A percentile compares a stretch with the other conserved stretches of the same genome.
These are phyloP conservation scores for Colletotrichum musicola DNA, from an alignment of 2,329 filamentous ascomycete species.

Conservation along the genomic window DNA sequence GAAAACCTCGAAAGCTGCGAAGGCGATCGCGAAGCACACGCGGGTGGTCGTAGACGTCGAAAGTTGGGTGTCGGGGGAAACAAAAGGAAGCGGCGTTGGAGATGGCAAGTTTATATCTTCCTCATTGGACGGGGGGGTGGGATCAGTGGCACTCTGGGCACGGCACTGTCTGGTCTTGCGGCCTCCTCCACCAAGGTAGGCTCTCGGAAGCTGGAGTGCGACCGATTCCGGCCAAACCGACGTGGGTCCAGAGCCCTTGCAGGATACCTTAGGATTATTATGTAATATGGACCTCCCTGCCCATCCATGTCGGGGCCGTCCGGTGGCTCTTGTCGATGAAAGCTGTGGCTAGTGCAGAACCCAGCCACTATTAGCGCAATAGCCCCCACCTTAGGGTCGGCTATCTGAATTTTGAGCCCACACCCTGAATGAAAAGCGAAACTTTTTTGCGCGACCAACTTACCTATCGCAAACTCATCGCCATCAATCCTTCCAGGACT, in stretches of 20 bases:
- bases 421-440: slow-evolving; percentile 41
- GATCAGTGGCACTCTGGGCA: slow-evolving; percentile 33
- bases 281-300: too few relatives aligned
- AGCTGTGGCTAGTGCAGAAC: slow-evolving; percentile 21
- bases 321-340: neutral
- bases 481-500: slow-evolving; percentile 71
- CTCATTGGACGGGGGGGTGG: slow-evolving; percentile 26
- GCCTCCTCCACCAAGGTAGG: neutral
- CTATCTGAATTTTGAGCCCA: slow-evolving; percentile 36
- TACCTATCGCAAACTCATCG: slow-evolving; percentile 39
- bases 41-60: slow-evolving; percentile 14
- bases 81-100: slow-evolving; percentile 37
- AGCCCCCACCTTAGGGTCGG: slow-evolving; percentile 34
- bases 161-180: slow-evolving; percentile 19
- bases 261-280: too few relatives aligned
- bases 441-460: slow-evolving; percentile 44
- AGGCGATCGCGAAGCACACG: slow-evolving; percentile 15
- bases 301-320: too few relatives aligned
- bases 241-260: too few relatives aligned
- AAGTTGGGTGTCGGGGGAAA: slow-evolving; percentile 16
- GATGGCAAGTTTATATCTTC: slow-evolving; percentile 40
- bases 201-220: slow-evolving; percentile 18
- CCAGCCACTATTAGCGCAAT: slow-evolving; percentile 16
- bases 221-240: slow-evolving; percentile 29
- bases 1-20: slow-evolving; percentile 20